Conservation (phyloP, 2,329 filamentous ascomycete species). For the Xylariomycetidae sp. region DNA sequence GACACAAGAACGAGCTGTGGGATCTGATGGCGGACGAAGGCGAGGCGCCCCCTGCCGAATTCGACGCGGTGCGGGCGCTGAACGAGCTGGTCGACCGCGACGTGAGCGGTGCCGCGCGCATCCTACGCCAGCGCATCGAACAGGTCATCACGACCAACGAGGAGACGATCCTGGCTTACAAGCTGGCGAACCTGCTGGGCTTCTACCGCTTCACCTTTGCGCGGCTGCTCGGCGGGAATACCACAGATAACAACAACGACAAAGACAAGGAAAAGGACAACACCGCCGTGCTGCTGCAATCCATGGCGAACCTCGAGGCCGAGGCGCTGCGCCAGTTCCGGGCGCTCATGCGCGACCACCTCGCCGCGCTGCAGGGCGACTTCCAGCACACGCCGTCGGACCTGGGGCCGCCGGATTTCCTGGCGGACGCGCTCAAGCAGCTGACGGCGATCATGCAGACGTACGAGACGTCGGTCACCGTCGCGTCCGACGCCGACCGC, state of each 20-base stretch:
- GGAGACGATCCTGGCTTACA: conserved; percentile 82
- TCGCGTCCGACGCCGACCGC: conserved; percentile 37
- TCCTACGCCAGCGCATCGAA: conserved; percentile 85
- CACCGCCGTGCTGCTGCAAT: conserved; percentile 62
- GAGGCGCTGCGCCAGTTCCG: conserved; percentile 80
- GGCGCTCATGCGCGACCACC: conserved; percentile 72
- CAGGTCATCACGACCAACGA: conserved; percentile 91
- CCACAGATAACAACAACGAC: no score
- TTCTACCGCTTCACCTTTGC: conserved; percentile 87
- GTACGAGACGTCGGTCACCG: conserved; percentile 73
- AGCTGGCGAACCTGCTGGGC: conserved; percentile 77
- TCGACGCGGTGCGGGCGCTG: conserved; percentile 76
- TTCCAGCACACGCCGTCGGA: conserved; percentile 65
- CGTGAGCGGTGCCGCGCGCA: conserved; percentile 70
- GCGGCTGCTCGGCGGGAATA: conserved; percentile 61
- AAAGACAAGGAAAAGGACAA: no score
- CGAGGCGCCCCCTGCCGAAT: conserved; percentile 43
- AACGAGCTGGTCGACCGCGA: conserved; percentile 84
- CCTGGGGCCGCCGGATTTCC: conserved; percentile 71
- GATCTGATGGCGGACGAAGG: conserved; percentile 54
- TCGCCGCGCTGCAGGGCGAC: conserved; percentile 67
- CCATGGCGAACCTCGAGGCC: conserved; percentile 62
- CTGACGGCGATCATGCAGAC: conserved; percentile 76
- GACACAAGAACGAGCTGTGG: conserved; percentile 81
- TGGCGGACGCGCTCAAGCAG: conserved; percentile 73